phyloP scores from a whole-genome alignment of 116 monocot genomes.

The Cymodocea nodosa region DNA sequence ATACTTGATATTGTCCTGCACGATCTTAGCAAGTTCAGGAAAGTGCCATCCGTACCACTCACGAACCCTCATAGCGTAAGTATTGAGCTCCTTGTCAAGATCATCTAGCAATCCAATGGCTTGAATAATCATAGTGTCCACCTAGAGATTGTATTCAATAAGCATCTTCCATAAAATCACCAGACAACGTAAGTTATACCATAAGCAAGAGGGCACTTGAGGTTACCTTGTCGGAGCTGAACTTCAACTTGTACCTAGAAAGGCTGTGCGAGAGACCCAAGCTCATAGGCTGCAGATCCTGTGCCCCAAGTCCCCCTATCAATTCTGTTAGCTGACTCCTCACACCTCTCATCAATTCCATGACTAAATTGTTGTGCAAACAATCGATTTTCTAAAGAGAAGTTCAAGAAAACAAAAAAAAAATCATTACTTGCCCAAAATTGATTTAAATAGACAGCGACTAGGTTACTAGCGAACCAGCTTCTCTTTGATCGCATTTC shows the following conservation, averaged over 20 bases:
- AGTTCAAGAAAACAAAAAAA: not conserved
- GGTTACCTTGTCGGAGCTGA: constrained; percentile 93
- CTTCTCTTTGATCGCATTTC: constrained; percentile 92
- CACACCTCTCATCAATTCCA: constrained; percentile 96
- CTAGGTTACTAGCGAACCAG: constrained; percentile 28
- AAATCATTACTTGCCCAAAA: not conserved
- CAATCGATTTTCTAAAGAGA: constrained; percentile 77
- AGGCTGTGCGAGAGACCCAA: constrained; percentile 92
- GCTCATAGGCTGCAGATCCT: constrained; percentile 95
- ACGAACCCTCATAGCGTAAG: constrained; percentile 97
- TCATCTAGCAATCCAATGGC: constrained; percentile 97
- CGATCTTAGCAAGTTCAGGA: constrained; percentile 87
- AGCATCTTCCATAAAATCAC: not conserved
- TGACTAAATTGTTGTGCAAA: constrained; percentile 69
- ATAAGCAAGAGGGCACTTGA: not conserved
- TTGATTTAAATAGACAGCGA: too few species aligned
- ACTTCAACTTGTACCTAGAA: constrained; percentile 90
- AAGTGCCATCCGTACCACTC: constrained; percentile 99
- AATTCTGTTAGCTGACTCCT: constrained; percentile 82
- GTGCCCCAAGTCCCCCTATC: constrained; percentile 64
- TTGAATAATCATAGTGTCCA: constrained; percentile 94
- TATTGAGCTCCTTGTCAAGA: constrained; percentile 94
- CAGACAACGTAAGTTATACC: not conserved
- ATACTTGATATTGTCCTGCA: constrained; percentile 87
- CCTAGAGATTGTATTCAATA: constrained; percentile 18